A percentile compares a stretch with the other conserved stretches of the same genome.
phyloP scores from a whole-genome alignment of 2,329 filamentous ascomycete species.

The Hypomyces perniciosus region DNA sequence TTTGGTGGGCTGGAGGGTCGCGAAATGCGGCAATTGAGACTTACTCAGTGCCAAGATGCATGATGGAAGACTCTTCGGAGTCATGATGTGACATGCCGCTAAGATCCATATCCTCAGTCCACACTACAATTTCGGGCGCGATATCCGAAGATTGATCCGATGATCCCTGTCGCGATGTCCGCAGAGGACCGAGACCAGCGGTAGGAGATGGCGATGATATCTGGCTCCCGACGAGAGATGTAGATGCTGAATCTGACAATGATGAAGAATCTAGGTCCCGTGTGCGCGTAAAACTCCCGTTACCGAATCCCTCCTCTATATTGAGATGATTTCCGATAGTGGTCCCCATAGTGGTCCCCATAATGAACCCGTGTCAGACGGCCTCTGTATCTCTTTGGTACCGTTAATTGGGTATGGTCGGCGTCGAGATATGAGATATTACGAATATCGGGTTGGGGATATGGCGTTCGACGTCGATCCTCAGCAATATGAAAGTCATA shows the following conservation, averaged over 20 bases:
- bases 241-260: conserved; percentile 19
- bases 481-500: conserved; percentile 20
- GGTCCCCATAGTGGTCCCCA: conserved; percentile 24
- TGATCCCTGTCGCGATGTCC: conserved; percentile 25
- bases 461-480: conserved; percentile 18
- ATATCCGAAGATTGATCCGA: conserved; percentile 30
- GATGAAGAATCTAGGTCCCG: conserved; percentile 21
- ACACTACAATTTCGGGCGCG: conserved; percentile 39
- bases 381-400: conserved; percentile 4
- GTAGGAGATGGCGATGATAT: conserved; percentile 25
- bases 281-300: conserved; percentile 17
- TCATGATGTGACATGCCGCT: conserved; percentile 17
- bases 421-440: conserved; percentile 8
- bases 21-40: conserved; percentile 13
- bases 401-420: conserved; percentile 1
- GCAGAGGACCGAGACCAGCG: conserved; percentile 22
- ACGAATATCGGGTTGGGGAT: conserved; percentile 10
- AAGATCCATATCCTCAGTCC: conserved; percentile 36
- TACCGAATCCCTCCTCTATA: conserved; percentile 19
- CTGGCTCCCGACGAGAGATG: conserved; percentile 22
- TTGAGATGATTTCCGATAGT: conserved; percentile 18
- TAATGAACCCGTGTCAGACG: conserved; percentile 19
- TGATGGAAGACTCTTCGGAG: conserved; percentile 19
- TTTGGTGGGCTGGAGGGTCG: background rate
- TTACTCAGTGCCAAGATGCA: conserved; percentile 23